Conservation (phyloP, 1,284 basidiomycete species). For the Microbotryum violaceum region DNA sequence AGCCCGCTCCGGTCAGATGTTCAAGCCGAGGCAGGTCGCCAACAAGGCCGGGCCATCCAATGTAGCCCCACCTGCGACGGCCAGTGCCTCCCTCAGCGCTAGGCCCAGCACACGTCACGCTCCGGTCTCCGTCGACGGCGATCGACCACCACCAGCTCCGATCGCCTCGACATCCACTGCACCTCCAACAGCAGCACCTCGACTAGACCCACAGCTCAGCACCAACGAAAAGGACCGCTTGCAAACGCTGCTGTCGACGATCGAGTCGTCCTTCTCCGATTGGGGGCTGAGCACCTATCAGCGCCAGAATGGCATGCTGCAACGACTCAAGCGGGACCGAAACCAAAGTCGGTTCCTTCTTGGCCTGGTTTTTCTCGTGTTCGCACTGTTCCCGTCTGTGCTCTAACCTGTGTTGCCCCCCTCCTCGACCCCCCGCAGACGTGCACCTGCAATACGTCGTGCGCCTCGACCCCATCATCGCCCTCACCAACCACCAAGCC, state of each 20-base stretch:
- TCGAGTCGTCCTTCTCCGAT: conserved; percentile 18
- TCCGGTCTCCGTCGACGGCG: neutral
- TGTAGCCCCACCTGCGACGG: neutral
- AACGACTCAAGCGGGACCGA: neutral
- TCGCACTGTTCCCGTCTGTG: no score
- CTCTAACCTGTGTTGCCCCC: no score
- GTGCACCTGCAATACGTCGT: conserved; percentile 30
- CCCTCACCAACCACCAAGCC: conserved; percentile 13
- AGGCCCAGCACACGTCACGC: conserved; percentile 5
- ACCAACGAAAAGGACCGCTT: conserved; percentile 8
- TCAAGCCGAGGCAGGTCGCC: neutral
- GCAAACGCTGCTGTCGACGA: conserved; percentile 10
- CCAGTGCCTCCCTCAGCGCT: neutral
- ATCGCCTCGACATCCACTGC: neutral
- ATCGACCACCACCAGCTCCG: neutral
- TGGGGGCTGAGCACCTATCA: conserved; percentile 16
- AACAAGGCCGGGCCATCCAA: neutral
- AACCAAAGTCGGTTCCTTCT: conserved; percentile 7
- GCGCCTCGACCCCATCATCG: conserved; percentile 8
- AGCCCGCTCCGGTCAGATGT: neutral
- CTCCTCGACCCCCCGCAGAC: conserved; percentile 2
- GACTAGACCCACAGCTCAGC: neutral
- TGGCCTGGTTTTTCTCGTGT: neutral
- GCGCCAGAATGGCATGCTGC: conserved; percentile 1
- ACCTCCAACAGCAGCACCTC: neutral